Evolutionary conservation across 2,329 filamentous ascomycete species (phyloP).

Genomic region (Fusarium cyanostomum): DNA sequence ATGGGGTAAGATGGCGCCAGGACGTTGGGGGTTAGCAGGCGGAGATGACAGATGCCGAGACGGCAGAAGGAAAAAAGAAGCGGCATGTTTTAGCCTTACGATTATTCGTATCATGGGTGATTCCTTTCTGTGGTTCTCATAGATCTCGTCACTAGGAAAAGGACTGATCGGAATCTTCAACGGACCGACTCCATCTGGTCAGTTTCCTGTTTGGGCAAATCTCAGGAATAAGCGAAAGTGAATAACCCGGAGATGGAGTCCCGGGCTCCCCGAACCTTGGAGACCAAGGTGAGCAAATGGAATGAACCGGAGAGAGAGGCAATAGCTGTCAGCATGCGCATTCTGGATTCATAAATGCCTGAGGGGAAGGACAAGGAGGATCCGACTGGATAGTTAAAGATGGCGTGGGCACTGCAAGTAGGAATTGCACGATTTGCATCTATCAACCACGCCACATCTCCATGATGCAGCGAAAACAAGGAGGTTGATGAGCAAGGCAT

Average conservation of each 20-base stretch:
- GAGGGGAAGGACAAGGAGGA: conserved; percentile 9
- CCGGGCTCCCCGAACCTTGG: conserved; percentile 26
- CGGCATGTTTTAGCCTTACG: background rate
- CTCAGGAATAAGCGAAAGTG: conserved; percentile 7
- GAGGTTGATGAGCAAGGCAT: background rate
- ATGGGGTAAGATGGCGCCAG: conserved; percentile 15
- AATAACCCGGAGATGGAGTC: conserved; percentile 9
- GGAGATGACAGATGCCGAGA: conserved; percentile 15
- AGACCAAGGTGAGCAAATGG: conserved; percentile 15
- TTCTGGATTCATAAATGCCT: conserved; percentile 9
- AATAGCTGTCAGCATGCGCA: background rate
- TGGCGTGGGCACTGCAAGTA: conserved; percentile 9
- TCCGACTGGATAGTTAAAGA: conserved; percentile 19
- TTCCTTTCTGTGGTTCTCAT: background rate
- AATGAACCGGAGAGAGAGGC: conserved; percentile 11
- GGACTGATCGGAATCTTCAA: background rate
- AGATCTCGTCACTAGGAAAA: conserved; percentile 1
- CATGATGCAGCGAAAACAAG: conserved; percentile 16
- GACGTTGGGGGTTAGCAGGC: conserved; percentile 12
- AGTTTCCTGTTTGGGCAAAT: conserved; percentile 19
- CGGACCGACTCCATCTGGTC: conserved; percentile 1
- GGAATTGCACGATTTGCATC: conserved; percentile 35
- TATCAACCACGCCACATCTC: conserved; percentile 34
- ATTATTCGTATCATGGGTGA: conserved; percentile 1
- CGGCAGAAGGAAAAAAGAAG: background rate